Evolutionary conservation across 2,329 filamentous ascomycete genomes (phyloP), one percentile per base, ranked within the genome.

Genomic region (Tolypocladium album): DNA sequence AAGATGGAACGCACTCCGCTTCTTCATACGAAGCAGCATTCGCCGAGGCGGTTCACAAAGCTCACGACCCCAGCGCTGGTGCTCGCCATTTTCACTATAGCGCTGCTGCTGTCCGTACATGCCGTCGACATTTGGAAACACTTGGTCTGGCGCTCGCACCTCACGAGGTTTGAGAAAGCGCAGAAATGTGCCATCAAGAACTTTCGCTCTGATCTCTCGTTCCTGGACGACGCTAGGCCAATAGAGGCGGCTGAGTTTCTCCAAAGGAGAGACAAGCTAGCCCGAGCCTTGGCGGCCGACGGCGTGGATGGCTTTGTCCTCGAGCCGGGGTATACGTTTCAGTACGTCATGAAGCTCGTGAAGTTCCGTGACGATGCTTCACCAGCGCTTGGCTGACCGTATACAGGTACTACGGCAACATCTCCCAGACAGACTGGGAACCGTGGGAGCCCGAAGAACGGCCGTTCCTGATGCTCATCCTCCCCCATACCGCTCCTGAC

Each of bases 201-300:
- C 55, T 70, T 83, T 15, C 76, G 76, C 22, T 73, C 74, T 6
- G 75, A 79, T 56, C 71, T 82, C 6, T 76, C 75, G 2, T 86
- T 85, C 62, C 72, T 86, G 2, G 71, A 81, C 15, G 64, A 67
- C 2, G 81, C 79, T 1, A 64, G 70, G 3, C 79, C 80, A 2
- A 81, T 84, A 40, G 62, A 72, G 2, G 61, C 78, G 0, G 70
- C 74, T 0, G 84, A 87, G 62, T 87, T 82, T 63, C 69, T 85
- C 4, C 66, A 76, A 22, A 79, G 84, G 2, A 75, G 84, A 13
- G 76, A 86, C 60, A 76, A 78, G n/a, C 73, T 87, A 1, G 84
- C 84, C 1, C 67, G 71, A 60, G 83, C 83, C 11, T 70, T 87
- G n/a, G 72, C 75, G 13, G 71, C 70, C 0, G 79, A 82, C 24